Conservation (phyloP, 2,329 filamentous ascomycete species). For the Colletotrichum brevisporum region DNA sequence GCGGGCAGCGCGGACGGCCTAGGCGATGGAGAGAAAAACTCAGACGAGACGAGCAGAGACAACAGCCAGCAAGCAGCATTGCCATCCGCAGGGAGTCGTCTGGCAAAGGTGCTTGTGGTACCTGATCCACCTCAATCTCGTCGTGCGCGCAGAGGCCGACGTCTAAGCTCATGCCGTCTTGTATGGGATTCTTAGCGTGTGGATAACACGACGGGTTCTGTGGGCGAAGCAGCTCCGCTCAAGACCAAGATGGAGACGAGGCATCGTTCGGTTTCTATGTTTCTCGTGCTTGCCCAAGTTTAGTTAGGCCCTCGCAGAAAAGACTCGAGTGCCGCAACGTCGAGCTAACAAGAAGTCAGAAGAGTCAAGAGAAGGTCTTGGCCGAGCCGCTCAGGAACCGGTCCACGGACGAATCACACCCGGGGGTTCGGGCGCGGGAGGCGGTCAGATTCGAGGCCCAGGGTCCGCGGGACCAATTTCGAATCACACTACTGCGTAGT, state of each 20-base stretch:
- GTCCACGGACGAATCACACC: constrained; percentile 13
- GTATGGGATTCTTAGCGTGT: constrained; percentile 26
- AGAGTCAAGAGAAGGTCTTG: background rate
- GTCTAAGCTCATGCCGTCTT: constrained; percentile 24
- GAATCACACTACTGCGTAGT: constrained; percentile 17
- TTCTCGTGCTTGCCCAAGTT: background rate
- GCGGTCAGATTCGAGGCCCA: constrained; percentile 21
- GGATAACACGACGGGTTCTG: constrained; percentile 7
- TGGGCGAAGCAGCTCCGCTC: background rate
- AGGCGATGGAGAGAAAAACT: constrained; percentile 18
- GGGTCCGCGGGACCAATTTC: constrained; percentile 10
- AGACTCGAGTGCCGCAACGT: constrained; percentile 11
- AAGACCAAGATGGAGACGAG: background rate
- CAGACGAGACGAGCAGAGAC: constrained; percentile 1
- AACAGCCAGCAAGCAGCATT: constrained; percentile 5
- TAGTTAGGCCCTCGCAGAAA: background rate
- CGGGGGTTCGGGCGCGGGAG: background rate
- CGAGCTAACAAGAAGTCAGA: constrained; percentile 15
- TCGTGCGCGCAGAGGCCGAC: constrained; percentile 18
- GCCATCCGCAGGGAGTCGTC: constrained; percentile 3
- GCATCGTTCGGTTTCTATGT: background rate
- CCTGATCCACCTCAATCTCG: constrained; percentile 30
- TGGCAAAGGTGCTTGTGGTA: background rate
- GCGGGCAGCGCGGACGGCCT: constrained; percentile 7
- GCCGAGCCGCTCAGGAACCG: constrained; percentile 2